Conservation (phyloP, 768 basidiomycete species). For the Rhodosporidiobolus odoratus region DNA sequence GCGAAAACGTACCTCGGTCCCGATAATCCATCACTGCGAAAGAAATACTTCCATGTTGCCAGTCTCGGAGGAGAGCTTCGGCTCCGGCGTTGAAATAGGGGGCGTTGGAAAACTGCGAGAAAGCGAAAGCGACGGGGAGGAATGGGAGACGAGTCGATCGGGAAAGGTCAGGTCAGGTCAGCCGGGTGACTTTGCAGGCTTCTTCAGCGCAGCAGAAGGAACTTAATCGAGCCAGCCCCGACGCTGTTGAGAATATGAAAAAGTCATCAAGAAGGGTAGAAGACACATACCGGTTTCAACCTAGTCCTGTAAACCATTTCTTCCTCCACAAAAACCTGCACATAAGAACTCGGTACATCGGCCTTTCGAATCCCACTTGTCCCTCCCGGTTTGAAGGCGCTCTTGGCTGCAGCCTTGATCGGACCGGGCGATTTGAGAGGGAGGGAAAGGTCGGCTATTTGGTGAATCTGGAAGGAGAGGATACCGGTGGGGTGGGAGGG, state of each 20-base stretch:
- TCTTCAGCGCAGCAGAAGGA: too few relatives aligned
- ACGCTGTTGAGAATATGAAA: not conserved
- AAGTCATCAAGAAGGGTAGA: not conserved
- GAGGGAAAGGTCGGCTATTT: slow-evolving; percentile 23
- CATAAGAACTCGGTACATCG: slow-evolving; percentile 9
- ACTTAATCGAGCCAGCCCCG: not conserved
- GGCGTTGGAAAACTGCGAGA: not conserved
- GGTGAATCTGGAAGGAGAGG: slow-evolving; percentile 31
- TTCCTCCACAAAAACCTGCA: slow-evolving; percentile 23
- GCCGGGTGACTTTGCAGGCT: too few relatives aligned
- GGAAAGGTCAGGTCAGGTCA: not conserved
- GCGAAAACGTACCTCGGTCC: slow-evolving; percentile 19
- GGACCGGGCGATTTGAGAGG: not conserved
- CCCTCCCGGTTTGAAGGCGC: not conserved
- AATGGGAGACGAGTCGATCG: not conserved
- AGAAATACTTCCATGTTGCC: slow-evolving; percentile 5
- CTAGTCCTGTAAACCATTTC: slow-evolving; percentile 23
- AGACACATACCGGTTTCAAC: slow-evolving; percentile 17
- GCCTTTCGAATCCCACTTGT: not conserved
- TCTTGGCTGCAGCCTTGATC: not conserved
- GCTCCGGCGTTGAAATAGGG: slow-evolving; percentile 26
- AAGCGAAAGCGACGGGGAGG: not conserved
- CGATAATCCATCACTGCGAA: slow-evolving; percentile 35
- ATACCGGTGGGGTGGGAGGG: slow-evolving; percentile 24
- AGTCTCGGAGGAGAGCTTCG: slow-evolving; percentile 28